Evolutionary conservation across 2,329 filamentous ascomycete species (phyloP), one percentile per base, ranked within the genome.

Genomic region (Phoma sp.): DNA sequence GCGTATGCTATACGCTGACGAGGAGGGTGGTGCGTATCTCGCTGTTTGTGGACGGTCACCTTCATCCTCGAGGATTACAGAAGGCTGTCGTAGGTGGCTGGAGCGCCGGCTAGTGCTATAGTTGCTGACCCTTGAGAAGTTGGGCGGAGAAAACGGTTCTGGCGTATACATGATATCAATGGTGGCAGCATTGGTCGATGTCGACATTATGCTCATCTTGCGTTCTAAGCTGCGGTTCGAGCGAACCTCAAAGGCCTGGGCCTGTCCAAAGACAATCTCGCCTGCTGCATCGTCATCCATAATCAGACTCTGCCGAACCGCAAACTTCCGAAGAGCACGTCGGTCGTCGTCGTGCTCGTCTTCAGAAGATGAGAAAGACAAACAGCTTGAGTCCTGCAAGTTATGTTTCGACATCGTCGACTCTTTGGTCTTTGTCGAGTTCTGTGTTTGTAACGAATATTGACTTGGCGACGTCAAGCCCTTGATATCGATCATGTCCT

Each of bases 121-220:
- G 30, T 57, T 65, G 47, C 51, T 62, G 27, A 52, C 55, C 3
- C 58, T 52, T 22, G 61, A 57, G 37, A 60, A 61, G 36, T 60
- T 63, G 27, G 65, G 61, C 10, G 64, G 55, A 11, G 58, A 55
- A 40, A 63, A 64, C 8, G 64, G 61, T 43, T 73, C 71, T 11
- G 73, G 71, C 3, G 68, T 65, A 39, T 74, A 74, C 69, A 75
- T 74, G 24, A 76, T 65, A 44, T 76, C 72, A n/a, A 76, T 75
- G 1, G 73, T 75, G 8, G 70, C 70, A 14, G 71, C 70, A 49
- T 60, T 71, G 13, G 72, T 73, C 7, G 71, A 73, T 2, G 68
- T 70, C 9, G 71, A 71, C 7, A 65, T 53, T 18, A 70, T 64
- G 48, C 72, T 75, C 42, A 71, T 55, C 54, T 67, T 72, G 14